Evolutionary conservation across 208 protist genomes (phyloP).

Genomic region (Herpetomonas samuelpessoai): DNA sequence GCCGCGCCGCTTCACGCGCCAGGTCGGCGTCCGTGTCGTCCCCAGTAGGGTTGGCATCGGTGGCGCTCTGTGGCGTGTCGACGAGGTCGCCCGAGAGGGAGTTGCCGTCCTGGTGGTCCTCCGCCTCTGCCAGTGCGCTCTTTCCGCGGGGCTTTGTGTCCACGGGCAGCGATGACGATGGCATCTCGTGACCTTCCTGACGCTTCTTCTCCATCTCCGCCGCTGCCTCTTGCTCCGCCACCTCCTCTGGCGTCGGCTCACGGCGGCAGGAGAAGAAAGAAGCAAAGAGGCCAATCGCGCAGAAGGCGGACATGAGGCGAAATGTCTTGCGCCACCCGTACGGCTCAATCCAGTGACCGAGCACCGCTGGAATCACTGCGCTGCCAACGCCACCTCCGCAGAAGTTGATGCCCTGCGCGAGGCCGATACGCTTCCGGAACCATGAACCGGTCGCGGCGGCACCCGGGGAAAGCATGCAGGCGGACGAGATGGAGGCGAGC

Average conservation of each 20-base stretch:
- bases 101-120: too few species aligned
- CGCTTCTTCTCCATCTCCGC: not conserved
- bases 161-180: too few species aligned
- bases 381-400: slow-evolving; percentile 73
- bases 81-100: too few species aligned
- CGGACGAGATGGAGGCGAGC: slow-evolving; percentile 69
- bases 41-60: too few species aligned
- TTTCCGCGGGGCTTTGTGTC: too few species aligned
- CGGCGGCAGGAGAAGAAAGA: slow-evolving; percentile 62
- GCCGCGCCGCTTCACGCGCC: slow-evolving; percentile 3
- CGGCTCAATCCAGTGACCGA: slow-evolving; percentile 50
- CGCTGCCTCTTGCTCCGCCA: not conserved
- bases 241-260: slow-evolving; percentile 13
- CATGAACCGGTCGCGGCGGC: slow-evolving; percentile 70
- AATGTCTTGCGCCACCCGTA: slow-evolving; percentile 86
- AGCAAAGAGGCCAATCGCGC: slow-evolving; percentile 66
- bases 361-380: slow-evolving; percentile 58
- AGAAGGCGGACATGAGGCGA: slow-evolving; percentile 75
- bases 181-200: too few species aligned
- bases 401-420: slow-evolving; percentile 80
- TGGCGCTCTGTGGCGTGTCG: too few species aligned
- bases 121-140: too few species aligned
- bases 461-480: slow-evolving; percentile 75
- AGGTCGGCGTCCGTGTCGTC: not conserved
- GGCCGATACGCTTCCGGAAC: slow-evolving; percentile 51